Percentiles rank a stretch among this genome's conserved stretches.
Evolutionary conservation across 352 stramenopile genomes (phyloP).

Genomic region (Globisporangium rhizosaccharum): DNA sequence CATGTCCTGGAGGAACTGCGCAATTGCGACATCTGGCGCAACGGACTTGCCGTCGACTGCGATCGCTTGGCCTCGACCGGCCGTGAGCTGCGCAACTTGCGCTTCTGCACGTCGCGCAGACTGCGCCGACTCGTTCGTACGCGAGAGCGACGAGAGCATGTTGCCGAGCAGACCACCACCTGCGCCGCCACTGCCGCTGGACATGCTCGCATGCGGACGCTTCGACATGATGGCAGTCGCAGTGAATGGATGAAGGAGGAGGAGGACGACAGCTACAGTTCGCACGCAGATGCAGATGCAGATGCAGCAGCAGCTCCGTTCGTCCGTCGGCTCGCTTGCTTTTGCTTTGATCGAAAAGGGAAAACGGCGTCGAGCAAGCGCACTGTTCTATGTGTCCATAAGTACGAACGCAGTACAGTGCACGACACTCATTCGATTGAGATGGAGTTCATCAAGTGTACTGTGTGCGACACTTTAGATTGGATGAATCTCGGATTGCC

Average conservation of each 20-base stretch:
- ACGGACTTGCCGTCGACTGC: constrained; percentile 56
- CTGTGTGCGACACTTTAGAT: not conserved
- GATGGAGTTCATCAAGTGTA: not conserved
- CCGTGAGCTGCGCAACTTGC: constrained; percentile 67
- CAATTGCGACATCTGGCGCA: constrained; percentile 73
- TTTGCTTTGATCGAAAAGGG: not conserved
- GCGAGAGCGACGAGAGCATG: constrained; percentile 69
- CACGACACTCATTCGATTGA: too few relatives aligned
- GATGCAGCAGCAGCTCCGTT: not conserved
- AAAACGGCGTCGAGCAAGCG: not conserved
- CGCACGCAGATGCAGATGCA: too few relatives aligned
- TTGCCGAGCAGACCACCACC: constrained; percentile 40
- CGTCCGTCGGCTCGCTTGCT: too few relatives aligned
- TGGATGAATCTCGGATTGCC: not conserved
- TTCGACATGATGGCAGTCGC: constrained; percentile 44
- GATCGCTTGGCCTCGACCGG: constrained; percentile 65
- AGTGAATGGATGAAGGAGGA: not conserved
- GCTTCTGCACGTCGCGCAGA: constrained; percentile 72
- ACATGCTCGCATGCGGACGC: constrained; percentile 46
- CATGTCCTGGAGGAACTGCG: constrained; percentile 78
- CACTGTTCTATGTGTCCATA: not conserved
- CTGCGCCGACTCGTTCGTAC: constrained; percentile 70
- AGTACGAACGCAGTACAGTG: not conserved
- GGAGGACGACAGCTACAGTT: not conserved
- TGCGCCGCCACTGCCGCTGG: constrained; percentile 17